Evolutionary conservation across 106 monocot species (phyloP), one percentile per base, ranked within the genome.

Genomic region (Dioscorea alata): DNA sequence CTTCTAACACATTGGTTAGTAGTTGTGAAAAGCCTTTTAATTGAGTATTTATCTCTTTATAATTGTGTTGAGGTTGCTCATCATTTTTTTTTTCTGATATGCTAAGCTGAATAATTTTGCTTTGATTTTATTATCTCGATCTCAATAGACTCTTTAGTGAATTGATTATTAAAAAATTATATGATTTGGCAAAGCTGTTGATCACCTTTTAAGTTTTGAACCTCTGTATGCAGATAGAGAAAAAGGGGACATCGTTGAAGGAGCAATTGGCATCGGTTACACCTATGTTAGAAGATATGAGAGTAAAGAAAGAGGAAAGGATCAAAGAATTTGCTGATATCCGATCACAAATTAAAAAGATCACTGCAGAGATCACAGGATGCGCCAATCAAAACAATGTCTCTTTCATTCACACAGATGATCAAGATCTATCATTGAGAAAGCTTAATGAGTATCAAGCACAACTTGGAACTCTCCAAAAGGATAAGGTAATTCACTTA

Each of bases 361-460:
- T 95, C 31, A 76, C 58, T 60, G 70, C 71, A 20, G 96, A 97
- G 73, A 78, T 97, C 32, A 58, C 65, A 22, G 92, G 74, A 49
- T 28, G 49, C 22, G 76, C 56, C 64, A 49, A 70, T 74, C 34
- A 63, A 28, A 65, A 80, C 35, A 67, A 69, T 25, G n/a, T 14
- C 13, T 63, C 20, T 23, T 59, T 18, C 70, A 50, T 76, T 60
- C 18, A 23, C 23, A 22, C 33, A 24, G 97, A 97, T 64, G 91
- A 91, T 49, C 50, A 85, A 59, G 97, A 97, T 74, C 72, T 97
- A 49, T 97, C 97, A n/a, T 65, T 79, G n/a, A 80, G 83, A 63
- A 97, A 79, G 72, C 80, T 97, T 13, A 81, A 75, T 4, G 88
- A 92, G 49, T 87, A 80, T 64, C 82, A 90, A 70, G 63, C 77